These are phyloP conservation scores for Stagonosporopsis chrysanthemi DNA, from an alignment of 2,329 filamentous ascomycete species.

Conservation along the genomic window DNA sequence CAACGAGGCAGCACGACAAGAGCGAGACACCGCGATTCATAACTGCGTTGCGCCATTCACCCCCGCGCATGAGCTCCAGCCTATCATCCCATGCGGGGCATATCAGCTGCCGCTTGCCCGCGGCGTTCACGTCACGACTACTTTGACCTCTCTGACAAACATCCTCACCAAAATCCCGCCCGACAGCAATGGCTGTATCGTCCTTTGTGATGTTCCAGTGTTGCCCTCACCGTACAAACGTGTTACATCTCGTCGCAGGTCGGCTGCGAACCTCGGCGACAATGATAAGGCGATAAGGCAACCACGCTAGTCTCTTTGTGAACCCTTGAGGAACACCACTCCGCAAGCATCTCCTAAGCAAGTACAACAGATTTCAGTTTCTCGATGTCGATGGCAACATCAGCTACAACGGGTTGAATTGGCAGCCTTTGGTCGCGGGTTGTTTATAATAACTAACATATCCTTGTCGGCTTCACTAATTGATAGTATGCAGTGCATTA, in stretches of 20 bases:
- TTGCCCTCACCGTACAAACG: background rate
- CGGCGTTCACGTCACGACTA: constrained; percentile 25
- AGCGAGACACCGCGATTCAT: constrained; percentile 7
- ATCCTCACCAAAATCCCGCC: background rate
- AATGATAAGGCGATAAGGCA: constrained; percentile 33
- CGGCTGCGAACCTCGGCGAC: background rate
- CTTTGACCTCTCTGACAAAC: background rate
- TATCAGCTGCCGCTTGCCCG: constrained; percentile 29
- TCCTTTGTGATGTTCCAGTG: background rate
- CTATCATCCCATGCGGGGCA: constrained; percentile 40
- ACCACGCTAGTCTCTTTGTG: constrained; percentile 7
- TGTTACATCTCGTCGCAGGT: constrained; percentile 2
- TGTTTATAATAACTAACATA: no score
- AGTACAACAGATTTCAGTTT: no score
- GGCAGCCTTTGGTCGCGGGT: no score
- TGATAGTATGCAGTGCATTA: background rate
- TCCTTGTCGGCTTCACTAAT: no score
- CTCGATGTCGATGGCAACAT: no score
- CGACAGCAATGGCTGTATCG: background rate
- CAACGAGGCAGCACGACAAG: background rate
- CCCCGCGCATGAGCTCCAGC: constrained; percentile 35
- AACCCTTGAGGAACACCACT: background rate
- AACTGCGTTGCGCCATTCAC: constrained; percentile 26
- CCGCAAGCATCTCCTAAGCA: no score
- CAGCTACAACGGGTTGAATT: no score